Percentiles rank a stretch among this genome's conserved stretches.
Conservation (phyloP, 2,329 filamentous ascomycete species). For the Graphilbum fragrans region DNA sequence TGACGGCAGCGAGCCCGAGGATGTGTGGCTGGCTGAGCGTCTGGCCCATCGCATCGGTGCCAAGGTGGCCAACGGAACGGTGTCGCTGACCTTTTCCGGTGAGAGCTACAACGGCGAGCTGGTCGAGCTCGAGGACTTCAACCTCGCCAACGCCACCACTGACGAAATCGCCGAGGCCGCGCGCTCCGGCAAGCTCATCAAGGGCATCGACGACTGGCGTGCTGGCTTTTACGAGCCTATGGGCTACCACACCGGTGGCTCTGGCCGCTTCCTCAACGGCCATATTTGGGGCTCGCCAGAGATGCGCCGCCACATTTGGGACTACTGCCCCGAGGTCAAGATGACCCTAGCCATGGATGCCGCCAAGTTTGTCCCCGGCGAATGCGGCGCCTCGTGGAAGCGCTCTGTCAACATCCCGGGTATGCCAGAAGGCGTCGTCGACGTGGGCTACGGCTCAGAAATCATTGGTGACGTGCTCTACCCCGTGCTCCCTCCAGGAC, state of each 20-base stretch:
- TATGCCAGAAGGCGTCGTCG: conserved; percentile 10
- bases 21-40: conserved; percentile 42
- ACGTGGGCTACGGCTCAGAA: conserved; percentile 24
- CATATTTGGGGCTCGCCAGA: conserved; percentile 36
- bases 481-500: conserved; percentile 22
- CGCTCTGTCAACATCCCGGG: conserved; percentile 15
- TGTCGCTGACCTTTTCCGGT: conserved; percentile 35
- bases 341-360: conserved; percentile 44
- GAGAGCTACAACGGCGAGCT: conserved; percentile 29
- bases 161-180: conserved; percentile 16
- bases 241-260: conserved; percentile 44
- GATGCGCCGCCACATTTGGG: conserved; percentile 37
- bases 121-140: conserved; percentile 11
- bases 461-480: conserved; percentile 27
- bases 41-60: conserved; percentile 35
- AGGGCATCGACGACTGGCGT: conserved; percentile 36
- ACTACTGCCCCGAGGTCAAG: conserved; percentile 47
- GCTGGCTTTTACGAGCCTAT: conserved; percentile 43
- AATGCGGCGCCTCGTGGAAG: conserved; percentile 34
- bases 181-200: conserved; percentile 19
- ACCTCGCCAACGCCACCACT: conserved; percentile 11
- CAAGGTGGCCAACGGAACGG: conserved; percentile 37
- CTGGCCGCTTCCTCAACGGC: conserved; percentile 29
- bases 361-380: conserved; percentile 35
- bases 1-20: conserved; percentile 35